Conservation (phyloP, 2,329 filamentous ascomycete species). For the Madurella mycetomatis region DNA sequence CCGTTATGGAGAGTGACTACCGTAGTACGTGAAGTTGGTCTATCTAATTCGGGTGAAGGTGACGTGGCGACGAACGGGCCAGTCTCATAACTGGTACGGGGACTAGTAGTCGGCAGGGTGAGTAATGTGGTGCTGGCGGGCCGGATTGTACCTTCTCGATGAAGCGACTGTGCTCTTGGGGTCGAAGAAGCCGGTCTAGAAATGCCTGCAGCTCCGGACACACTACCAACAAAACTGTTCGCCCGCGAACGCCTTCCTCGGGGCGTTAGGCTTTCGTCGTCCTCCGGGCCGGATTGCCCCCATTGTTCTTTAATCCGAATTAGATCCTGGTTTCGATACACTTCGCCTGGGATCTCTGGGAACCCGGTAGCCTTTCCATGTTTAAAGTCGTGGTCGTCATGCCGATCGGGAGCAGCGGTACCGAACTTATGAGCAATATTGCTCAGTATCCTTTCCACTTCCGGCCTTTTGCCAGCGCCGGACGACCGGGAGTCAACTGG, state of each 20-base stretch:
- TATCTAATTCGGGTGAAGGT: slow-evolving; percentile 1
- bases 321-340: slow-evolving; percentile 39
- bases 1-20: slow-evolving; percentile 7
- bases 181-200: not conserved
- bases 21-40: not conserved
- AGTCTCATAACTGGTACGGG: slow-evolving; percentile 1
- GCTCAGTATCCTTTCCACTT: slow-evolving; percentile 41
- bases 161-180: not conserved
- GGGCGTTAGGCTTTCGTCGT: slow-evolving; percentile 30
- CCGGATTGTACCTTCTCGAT: not conserved
- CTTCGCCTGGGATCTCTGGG: slow-evolving; percentile 53
- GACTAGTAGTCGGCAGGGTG: slow-evolving; percentile 8
- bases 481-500: slow-evolving; percentile 7
- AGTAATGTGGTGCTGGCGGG: not conserved
- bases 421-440: slow-evolving; percentile 43
- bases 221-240: slow-evolving; percentile 35
- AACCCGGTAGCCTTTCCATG: slow-evolving; percentile 45
- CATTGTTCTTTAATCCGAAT: slow-evolving; percentile 38
- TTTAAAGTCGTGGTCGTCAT: slow-evolving; percentile 47
- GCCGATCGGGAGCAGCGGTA: slow-evolving; percentile 43
- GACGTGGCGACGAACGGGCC: not conserved
- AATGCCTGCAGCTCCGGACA: slow-evolving; percentile 8
- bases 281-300: slow-evolving; percentile 32
- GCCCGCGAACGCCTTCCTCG: slow-evolving; percentile 33
- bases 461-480: slow-evolving; percentile 24